phyloP scores from a whole-genome alignment of 495 filamentous ascomycete species.

The Beverwykella pulmonaria region DNA sequence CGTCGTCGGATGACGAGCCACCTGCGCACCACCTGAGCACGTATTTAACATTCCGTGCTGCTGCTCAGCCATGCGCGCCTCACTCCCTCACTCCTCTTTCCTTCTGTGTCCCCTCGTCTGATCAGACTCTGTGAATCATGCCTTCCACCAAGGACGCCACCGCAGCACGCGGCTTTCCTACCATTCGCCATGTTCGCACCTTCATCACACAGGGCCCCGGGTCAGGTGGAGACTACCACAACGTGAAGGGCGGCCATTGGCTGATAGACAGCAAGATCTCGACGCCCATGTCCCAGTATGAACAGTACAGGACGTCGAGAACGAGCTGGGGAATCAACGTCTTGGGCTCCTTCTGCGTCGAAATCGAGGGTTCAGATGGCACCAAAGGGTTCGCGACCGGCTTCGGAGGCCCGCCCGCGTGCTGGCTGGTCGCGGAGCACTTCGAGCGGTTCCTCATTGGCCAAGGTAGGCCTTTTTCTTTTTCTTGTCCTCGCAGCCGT shows the following conservation, averaged over 20 bases:
- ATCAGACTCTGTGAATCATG: slow-evolving; percentile 10
- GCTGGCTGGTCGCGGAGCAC: slow-evolving; percentile 89
- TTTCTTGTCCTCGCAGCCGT: not conserved
- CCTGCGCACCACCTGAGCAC: not conserved
- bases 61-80: slow-evolving; percentile 18
- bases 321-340: slow-evolving; percentile 97
- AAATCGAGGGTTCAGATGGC: slow-evolving; percentile 84
- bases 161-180: slow-evolving; percentile 56
- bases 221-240: slow-evolving; percentile 92
- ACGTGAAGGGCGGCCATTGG: slow-evolving; percentile 92
- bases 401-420: slow-evolving; percentile 89
- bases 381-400: slow-evolving; percentile 91
- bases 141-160: not conserved
- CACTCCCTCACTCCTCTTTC: not conserved
- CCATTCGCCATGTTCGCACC: slow-evolving; percentile 78
- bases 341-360: slow-evolving; percentile 89
- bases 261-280: slow-evolving; percentile 88
- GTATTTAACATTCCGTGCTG: slow-evolving; percentile 14
- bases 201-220: slow-evolving; percentile 85
- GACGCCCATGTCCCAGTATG: slow-evolving; percentile 86
- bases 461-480: slow-evolving; percentile 53
- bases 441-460: slow-evolving; percentile 89
- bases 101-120: not conserved
- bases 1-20: slow-evolving; percentile 3
- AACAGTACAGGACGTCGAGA: slow-evolving; percentile 80